These are phyloP conservation scores for Aureobasidium sp. DNA, from an alignment of 2,329 filamentous ascomycete species.

Conservation along the genomic window DNA sequence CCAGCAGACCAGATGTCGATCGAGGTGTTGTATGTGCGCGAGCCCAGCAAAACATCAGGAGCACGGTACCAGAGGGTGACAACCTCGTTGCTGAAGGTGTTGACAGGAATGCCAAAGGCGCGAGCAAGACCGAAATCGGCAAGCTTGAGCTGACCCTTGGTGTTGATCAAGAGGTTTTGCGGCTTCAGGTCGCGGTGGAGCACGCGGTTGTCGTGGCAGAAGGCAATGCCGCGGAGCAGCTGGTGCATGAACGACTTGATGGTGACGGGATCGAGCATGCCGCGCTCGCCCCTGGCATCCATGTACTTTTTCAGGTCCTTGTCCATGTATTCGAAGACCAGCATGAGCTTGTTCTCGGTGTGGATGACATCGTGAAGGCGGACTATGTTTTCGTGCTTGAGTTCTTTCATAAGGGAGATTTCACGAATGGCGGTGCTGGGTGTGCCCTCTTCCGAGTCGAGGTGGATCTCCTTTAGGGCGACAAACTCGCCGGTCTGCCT, in stretches of 20 bases:
- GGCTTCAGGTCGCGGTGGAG: conserved; percentile 94
- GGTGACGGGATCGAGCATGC: conserved; percentile 76
- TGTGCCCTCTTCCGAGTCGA: conserved; percentile 96
- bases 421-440: conserved; percentile 96
- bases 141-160: conserved; percentile 81
- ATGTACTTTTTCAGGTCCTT: conserved; percentile 98
- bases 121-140: conserved; percentile 91
- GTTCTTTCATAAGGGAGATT: conserved; percentile 98
- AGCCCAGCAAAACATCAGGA: conserved; percentile 88
- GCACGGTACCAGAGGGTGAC: conserved; percentile 97
- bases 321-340: conserved; percentile 99
- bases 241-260: conserved; percentile 99
- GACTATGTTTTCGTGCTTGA: conserved; percentile 98
- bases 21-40: conserved; percentile 96
- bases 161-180: conserved; percentile 93
- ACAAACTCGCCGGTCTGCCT: conserved; percentile 94
- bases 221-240: conserved; percentile 88
- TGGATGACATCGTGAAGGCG: conserved; percentile 97
- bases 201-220: conserved; percentile 95
- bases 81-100: conserved; percentile 97
- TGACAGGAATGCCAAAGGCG: conserved; percentile 94
- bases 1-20: conserved; percentile 99
- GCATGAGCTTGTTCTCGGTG: conserved; percentile 99
- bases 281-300: conserved; percentile 85
- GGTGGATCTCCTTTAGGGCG: conserved; percentile 95